Percentiles rank a stretch among this genome's conserved stretches.
phyloP scores from a whole-genome alignment of 208 protist genomes.

The Leishmania lainsoni region DNA sequence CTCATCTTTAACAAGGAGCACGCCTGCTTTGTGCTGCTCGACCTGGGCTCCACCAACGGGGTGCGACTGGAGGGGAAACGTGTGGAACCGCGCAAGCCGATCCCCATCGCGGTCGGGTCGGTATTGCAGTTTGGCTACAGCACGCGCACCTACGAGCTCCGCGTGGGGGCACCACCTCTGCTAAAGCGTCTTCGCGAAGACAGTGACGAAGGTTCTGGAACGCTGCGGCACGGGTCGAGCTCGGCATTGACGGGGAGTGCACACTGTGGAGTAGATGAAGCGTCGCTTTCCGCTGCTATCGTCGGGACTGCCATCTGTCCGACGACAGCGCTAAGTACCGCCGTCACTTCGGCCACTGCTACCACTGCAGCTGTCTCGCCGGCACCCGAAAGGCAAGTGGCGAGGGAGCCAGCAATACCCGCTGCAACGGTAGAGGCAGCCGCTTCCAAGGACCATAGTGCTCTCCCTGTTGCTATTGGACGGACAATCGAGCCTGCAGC shows the following conservation, averaged over 20 bases:
- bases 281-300: not conserved
- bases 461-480: not conserved
- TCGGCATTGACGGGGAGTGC: not conserved
- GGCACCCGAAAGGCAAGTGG: not conserved
- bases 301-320: not conserved
- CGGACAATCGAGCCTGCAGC: not conserved
- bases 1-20: constrained; percentile 84
- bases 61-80: constrained; percentile 64
- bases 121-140: constrained; percentile 78
- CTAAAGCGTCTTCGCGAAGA: constrained; percentile 52
- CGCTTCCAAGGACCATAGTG: not conserved
- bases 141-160: constrained; percentile 74
- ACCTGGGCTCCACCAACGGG: constrained; percentile 88
- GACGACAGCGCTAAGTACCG: not conserved
- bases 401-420: not conserved
- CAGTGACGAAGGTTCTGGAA: not conserved
- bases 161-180: constrained; percentile 39
- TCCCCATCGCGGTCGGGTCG: constrained; percentile 64
- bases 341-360: not conserved
- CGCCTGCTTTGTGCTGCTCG: constrained; percentile 83
- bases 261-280: not conserved
- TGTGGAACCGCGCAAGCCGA: constrained; percentile 55
- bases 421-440: not conserved
- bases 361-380: not conserved
- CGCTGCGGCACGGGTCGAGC: not conserved